Base-by-base conservation (phyloP, 805 yeast species). In the Pichia paraexigua region DNA sequence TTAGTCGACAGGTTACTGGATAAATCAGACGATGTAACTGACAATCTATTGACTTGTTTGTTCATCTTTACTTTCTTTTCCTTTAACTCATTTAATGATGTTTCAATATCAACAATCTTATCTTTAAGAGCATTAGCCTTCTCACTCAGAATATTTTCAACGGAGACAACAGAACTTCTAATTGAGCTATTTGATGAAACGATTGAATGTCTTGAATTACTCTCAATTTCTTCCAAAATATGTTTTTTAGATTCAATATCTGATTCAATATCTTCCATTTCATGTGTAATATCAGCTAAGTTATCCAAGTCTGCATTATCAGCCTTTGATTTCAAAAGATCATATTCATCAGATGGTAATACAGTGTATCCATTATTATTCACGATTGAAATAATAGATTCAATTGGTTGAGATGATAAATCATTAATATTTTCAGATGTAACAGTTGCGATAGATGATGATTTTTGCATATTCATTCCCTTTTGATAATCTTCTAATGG, bases 351-450 rank as follows among this genome's bases (percentile, higher is more conserved):
- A 15, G 32, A 30, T 2, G 63, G 55, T 15, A 66, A 18, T 22
- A 64, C 54, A 15, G 51, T 56, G 40, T 61, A 62, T 5, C 71
- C 73, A 32, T 58, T 50, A 2, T 46, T 50, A 13, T 54, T 44
- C 52, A 60, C 54, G 30, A 56, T 55, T 10, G 58, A 44, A 9
- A 55, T 46, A 39, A 70, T 58, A 41, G 53, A 60, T 8, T 61
- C 65, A 13, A 68, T 28, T 9, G 69, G 49, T 7, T 73, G 70
- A 3, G 49, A 51, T 9, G 49, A 22, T 21, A 51, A 15, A 17
- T 24, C 42, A 37, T 46, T 37, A 20, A 39, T 28, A 25, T 50
- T 45, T n/a, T 47, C 50, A 22, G 50, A 30, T 6, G 56, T 55
- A 11, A 55, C 51, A 4, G 58, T 53, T 7, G 49, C 54, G 40